Conservation (phyloP, 371 early-diverging fungal species). For the Fennellomyces sp. region DNA sequence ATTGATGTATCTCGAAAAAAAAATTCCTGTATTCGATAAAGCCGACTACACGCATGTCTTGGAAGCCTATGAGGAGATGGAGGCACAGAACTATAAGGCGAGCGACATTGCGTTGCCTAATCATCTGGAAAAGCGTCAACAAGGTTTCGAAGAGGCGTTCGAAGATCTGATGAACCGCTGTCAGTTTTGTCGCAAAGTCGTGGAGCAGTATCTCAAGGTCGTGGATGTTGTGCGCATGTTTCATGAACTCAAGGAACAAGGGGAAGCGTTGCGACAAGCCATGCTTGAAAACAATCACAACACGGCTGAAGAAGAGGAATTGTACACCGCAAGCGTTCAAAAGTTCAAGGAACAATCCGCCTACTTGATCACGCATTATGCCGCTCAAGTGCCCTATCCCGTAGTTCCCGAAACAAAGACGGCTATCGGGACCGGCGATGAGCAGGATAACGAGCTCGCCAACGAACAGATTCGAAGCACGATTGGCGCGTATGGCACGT, state of each 20-base stretch:
- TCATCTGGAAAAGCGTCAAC: constrained; percentile 45
- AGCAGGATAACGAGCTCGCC: constrained; percentile 31
- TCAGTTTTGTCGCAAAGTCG: constrained; percentile 24
- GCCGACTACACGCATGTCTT: constrained; percentile 35
- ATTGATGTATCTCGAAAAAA: constrained; percentile 30
- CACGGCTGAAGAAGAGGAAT: constrained; percentile 19
- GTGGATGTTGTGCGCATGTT: constrained; percentile 36
- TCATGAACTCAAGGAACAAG: constrained; percentile 31
- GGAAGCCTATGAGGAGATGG: constrained; percentile 53
- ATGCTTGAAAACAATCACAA: constrained; percentile 17
- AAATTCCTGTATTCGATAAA: constrained; percentile 47
- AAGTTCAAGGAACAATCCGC: constrained; percentile 41
- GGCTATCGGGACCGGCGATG: constrained; percentile 38
- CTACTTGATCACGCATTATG: constrained; percentile 35
- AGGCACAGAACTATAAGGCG: constrained; percentile 20
- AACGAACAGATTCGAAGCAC: constrained; percentile 41
- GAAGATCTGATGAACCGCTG: constrained; percentile 39
- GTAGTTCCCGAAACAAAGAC: constrained; percentile 38
- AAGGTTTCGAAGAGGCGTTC: constrained; percentile 47
- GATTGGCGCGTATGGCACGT: constrained; percentile 37
- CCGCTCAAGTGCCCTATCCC: constrained; percentile 40
- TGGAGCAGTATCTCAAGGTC: constrained; percentile 45
- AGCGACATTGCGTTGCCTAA: constrained; percentile 28
- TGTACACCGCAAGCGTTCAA: constrained; percentile 27
- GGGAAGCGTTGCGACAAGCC: constrained; percentile 33